Evolutionary conservation across 1,139 yeast genomes (phyloP), one percentile per base, ranked within the genome.

Genomic region (Suhomyces guaymorum): DNA sequence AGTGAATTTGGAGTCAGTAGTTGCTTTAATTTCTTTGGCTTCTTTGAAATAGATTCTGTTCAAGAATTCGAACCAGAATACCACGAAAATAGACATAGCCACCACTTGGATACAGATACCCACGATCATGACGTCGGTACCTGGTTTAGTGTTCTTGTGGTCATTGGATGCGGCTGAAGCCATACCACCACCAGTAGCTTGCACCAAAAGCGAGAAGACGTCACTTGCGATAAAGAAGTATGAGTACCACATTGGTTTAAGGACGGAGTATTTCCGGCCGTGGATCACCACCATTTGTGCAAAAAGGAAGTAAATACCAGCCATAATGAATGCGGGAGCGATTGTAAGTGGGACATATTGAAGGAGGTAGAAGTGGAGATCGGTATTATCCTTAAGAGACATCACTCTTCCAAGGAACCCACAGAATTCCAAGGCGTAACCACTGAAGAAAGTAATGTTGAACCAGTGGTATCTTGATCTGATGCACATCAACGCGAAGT

Each of bases 261-360:
- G 57, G 0, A 73, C 51, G 1, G 92, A 78, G 49, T 65, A 80
- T 27, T 68, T 57, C 32, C 75, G 64, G 4, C 95, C 95, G 56
- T 78, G 84, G 7, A 86, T 66, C 34, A 83, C 78, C 28, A 84
- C 78, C 43, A 83, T 48, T 57, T 86, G 87, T 4, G 89, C 94
- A 49, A 88, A 70, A 33, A 82, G 62, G 51, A 77, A 85, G 59
- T 89, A 89, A 6, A 89, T 70, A 4, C 95, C 96, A 4, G 85
- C 97, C 88, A 87, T 85, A 35, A 86, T 70, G 56, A 90, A 88
- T 5, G 92, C 92, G 0, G 97, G 96, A 0, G 89, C 92, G 33
- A 89, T 63, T 0, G 95, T 87, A 42, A 88, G 65, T 39, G 83
- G 66, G 34, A 82, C 74, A 44, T 80, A 76, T 57, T 89, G 96